These are phyloP conservation scores for Aspergillus avenaceus DNA, from an alignment of 495 filamentous ascomycete genomes.

Conservation along the genomic window DNA sequence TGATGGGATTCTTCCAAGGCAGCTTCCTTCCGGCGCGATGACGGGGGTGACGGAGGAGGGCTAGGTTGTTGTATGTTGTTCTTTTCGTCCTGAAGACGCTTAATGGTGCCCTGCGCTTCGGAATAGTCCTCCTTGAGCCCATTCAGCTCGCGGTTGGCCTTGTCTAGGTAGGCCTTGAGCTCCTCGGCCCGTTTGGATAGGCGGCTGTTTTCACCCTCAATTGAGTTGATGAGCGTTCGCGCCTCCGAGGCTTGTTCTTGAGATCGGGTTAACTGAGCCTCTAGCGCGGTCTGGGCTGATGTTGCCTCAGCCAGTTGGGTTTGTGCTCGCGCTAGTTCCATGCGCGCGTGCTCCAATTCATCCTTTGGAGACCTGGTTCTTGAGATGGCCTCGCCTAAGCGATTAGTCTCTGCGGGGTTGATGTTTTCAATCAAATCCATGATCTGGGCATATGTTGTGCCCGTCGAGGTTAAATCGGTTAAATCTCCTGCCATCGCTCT, in stretches of 20 bases:
- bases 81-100: slow-evolving; percentile 84
- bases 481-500: slow-evolving; percentile 41
- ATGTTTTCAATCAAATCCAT: slow-evolving; percentile 40
- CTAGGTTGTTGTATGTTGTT: slow-evolving; percentile 29
- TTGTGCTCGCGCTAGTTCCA: slow-evolving; percentile 28
- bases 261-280: slow-evolving; percentile 29
- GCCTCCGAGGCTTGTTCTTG: slow-evolving; percentile 39
- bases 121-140: slow-evolving; percentile 34
- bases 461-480: no score
- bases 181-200: slow-evolving; percentile 32
- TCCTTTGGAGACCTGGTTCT: slow-evolving; percentile 15
- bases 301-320: slow-evolving; percentile 24
- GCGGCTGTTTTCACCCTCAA: slow-evolving; percentile 44
- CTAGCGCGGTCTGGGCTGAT: slow-evolving; percentile 26
- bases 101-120: slow-evolving; percentile 63
- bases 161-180: slow-evolving; percentile 30
- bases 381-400: slow-evolving; percentile 11
- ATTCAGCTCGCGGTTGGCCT: slow-evolving; percentile 30
- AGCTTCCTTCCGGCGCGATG: slow-evolving; percentile 10
- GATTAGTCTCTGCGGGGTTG: slow-evolving; percentile 17
- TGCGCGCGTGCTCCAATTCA: slow-evolving; percentile 22
- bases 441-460: slow-evolving; percentile 39
- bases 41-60: slow-evolving; percentile 25
- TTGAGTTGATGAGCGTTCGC: slow-evolving; percentile 38
- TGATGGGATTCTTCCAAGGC: slow-evolving; percentile 33